Conservation (phyloP, 768 basidiomycete species). For the Tephrocybe rancida region DNA sequence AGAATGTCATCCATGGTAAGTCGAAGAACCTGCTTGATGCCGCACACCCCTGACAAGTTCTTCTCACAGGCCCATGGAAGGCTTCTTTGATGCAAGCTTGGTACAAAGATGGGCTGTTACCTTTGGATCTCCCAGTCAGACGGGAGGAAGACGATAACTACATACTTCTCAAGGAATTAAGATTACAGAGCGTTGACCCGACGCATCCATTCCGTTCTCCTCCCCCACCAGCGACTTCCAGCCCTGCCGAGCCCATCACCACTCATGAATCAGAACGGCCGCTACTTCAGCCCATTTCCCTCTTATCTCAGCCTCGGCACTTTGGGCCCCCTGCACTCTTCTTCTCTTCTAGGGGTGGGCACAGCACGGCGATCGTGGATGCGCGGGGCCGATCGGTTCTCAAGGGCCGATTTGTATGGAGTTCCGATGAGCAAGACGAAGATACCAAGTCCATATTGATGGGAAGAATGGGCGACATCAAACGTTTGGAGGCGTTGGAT, state of each 20-base stretch:
- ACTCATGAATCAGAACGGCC: slow-evolving; percentile 46
- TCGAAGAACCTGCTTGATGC: slow-evolving; percentile 1
- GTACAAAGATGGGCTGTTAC: slow-evolving; percentile 84
- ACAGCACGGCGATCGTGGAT: slow-evolving; percentile 87
- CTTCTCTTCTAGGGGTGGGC: slow-evolving; percentile 87
- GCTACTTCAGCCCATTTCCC: slow-evolving; percentile 71
- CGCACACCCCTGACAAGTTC: neutral
- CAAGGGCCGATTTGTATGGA: slow-evolving; percentile 82
- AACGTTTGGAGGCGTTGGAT: slow-evolving; percentile 83
- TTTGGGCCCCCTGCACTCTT: slow-evolving; percentile 89
- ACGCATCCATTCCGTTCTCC: slow-evolving; percentile 71
- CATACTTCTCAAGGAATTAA: slow-evolving; percentile 69
- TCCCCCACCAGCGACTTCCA: slow-evolving; percentile 33
- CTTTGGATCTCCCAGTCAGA: slow-evolving; percentile 80
- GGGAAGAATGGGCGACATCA: slow-evolving; percentile 77
- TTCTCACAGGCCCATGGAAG: slow-evolving; percentile 78
- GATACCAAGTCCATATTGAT: slow-evolving; percentile 32
- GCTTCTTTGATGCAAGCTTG: slow-evolving; percentile 86
- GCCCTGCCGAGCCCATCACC: slow-evolving; percentile 18
- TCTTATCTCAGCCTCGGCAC: slow-evolving; percentile 76
- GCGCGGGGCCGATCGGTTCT: slow-evolving; percentile 84
- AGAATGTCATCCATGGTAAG: slow-evolving; percentile 76
- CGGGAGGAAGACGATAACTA: slow-evolving; percentile 75
- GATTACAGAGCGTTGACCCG: slow-evolving; percentile 81
- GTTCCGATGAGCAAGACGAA: slow-evolving; percentile 58